These are phyloP conservation scores for Rhizophora mangle DNA, from an alignment of 345 rosid genomes.

Conservation along the genomic window DNA sequence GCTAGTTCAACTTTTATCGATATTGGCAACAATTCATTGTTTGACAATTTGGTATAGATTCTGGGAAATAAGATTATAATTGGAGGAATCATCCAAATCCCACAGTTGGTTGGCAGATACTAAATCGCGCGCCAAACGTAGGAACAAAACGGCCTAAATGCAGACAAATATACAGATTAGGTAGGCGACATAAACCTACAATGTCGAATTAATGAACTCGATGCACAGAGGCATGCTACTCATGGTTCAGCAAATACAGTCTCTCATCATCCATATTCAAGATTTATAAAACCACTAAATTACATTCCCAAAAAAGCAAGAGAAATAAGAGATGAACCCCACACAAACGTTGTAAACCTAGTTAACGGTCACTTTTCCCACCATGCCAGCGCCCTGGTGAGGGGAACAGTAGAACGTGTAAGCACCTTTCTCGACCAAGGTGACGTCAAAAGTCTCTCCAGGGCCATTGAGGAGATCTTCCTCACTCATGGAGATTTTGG, in stretches of 20 bases:
- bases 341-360: constrained; percentile 7
- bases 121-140: too few relatives aligned
- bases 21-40: too few relatives aligned
- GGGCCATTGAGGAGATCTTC: constrained; percentile 60
- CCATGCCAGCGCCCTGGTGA: constrained; percentile 97
- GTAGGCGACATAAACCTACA: neutral
- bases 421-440: constrained; percentile 66
- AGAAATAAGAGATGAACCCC: constrained; percentile 1
- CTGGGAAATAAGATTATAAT: too few relatives aligned
- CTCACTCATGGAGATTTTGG: constrained; percentile 78
- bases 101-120: too few relatives aligned
- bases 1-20: too few relatives aligned
- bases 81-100: too few relatives aligned
- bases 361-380: constrained; percentile 75
- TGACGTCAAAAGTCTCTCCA: constrained; percentile 65
- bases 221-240: neutral
- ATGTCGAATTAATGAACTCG: constrained; percentile 13
- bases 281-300: constrained; percentile 13
- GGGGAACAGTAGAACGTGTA: constrained; percentile 81
- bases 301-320: constrained; percentile 6
- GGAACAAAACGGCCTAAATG: neutral
- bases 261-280: neutral
- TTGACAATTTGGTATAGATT: too few relatives aligned
- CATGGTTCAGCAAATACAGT: constrained; percentile 1
- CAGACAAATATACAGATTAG: neutral